These are phyloP conservation scores for Suhomyces terraborum DNA, from an alignment of 1,139 yeast genomes.

Conservation along the genomic window DNA sequence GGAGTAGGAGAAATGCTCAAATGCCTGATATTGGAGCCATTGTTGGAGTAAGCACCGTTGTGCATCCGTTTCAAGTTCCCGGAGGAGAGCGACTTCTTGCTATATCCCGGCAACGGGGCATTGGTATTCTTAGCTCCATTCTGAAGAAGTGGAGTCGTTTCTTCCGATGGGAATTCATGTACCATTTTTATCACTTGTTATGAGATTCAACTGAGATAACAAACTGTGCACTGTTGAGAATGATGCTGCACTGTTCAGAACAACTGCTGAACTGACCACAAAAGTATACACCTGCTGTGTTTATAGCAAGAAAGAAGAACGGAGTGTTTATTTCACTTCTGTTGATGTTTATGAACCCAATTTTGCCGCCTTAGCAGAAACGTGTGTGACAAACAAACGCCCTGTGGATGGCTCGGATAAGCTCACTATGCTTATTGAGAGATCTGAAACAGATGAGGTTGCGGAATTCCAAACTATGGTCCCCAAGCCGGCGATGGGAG, in stretches of 20 bases:
- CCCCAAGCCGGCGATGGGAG: no score
- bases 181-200: no score
- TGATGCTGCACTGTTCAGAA: no score
- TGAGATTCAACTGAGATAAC: no score
- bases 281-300: no score
- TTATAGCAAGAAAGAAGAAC: no score
- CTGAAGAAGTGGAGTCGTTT: constrained; percentile 2
- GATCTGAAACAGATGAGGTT: not conserved
- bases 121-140: not conserved
- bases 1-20: not conserved
- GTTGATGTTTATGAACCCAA: no score
- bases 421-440: not conserved
- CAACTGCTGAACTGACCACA: not conserved
- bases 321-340: no score
- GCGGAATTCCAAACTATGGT: not conserved
- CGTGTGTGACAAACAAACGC: no score
- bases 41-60: constrained; percentile 5
- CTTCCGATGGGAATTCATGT: no score
- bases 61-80: constrained; percentile 6
- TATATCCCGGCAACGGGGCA: constrained; percentile 1
- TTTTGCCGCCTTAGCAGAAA: no score
- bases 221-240: no score
- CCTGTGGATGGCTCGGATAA: not conserved
- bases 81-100: constrained; percentile 9
- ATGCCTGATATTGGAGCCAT: constrained; percentile 4